Evolutionary conservation across 1,139 yeast species (phyloP), one percentile per base, ranked within the genome.

Genomic region (Kodamaea plutei): DNA sequence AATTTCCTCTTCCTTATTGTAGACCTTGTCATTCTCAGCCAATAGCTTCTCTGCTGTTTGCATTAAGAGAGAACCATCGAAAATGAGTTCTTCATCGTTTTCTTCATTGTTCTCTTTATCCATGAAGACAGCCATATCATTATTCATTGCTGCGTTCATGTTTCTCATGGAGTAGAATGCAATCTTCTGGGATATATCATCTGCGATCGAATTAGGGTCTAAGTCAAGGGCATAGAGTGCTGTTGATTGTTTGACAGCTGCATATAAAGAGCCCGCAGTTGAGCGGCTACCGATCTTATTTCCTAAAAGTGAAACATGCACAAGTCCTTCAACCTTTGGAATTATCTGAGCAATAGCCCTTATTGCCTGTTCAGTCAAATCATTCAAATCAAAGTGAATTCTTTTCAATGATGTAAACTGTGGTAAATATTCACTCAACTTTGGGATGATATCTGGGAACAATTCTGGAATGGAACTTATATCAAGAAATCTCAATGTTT

Each of bases 121-220:
- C 25, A 52, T 56, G 14, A 51, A 40, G 31, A 48, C 54, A 4
- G 26, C 13, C 20, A 16, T 32, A 6, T 25, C 70, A 12, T 69
- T 63, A 38, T 70, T 70, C 50, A 79, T 60, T 12, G 69, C 64
- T 29, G 57, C 63, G 47, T 85, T 89, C 83, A 88, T 80, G 51
- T 88, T 88, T 48, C 83, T 73, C 81, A 88, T 79, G 47, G 89
- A 66, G 49, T 83, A 82, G 38, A 84, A 74, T 0, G 94, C 93
- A 39, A 88, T 76, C 52, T 89, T 73, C 24, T 88, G 84, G 17
- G 83, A 75, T 29, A 88, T 64, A 39, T 77, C 78, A 40, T 81
- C 88, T 11, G 84, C 75, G 35, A 85, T 70, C 37, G 70, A 56
- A 30, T 75, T 83, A 41, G 76, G 73, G 48, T 87, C 95, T 33